Base-by-base conservation (phyloP, 208 protist genomes). In the Novymonas esmeraldas region DNA sequence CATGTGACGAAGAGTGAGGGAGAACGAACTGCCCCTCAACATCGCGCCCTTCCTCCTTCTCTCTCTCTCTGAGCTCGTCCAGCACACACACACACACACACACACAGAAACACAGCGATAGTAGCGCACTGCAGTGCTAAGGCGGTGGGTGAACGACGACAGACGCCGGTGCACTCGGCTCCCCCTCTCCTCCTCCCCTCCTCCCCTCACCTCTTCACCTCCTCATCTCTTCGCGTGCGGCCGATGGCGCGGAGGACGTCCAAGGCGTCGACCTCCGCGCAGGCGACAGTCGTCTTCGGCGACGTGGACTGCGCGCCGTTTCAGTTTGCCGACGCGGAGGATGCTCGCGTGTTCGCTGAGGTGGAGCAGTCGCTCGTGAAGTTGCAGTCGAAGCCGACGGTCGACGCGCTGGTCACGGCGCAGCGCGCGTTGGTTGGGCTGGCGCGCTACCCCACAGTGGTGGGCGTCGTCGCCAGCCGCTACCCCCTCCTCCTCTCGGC, bases 401-500 rank as follows among this genome's bases (percentile, higher is more conserved):
- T 28, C 22, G 54, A 49, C 1, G 38, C 45, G n/a, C 52, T 69
- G 26, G 46, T 48, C 3, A 33, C 50, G 34, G 46, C 41, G 24
- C 73, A 73, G 56, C 34, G 29, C 48, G 50, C 56, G n/a, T 22
- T 76, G 9, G 41, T 70, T 1, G 34, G 39, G 18, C 62, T 70
- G 2, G 39, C 38, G 14, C 44, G 56, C 28, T 76, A 70, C 18
- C 70, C 70, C 4, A 44, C 60, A 14, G 70, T 64, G 28, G 54
- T 65, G 42, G 62, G 62, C 5, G 70, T 76, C 22, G 52, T 65
- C n/a, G 26, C 39, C 18, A 62, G 62, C 42, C 70, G 70, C 46
- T 76, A 65, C 44, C 70, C 61, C 1, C 45, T 60, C 14, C 62
- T 70, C 39, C 70, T 76, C 56, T 70, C 70, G 6, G 50, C 41